phyloP scores from a whole-genome alignment of 2,329 filamentous ascomycete species.

The Berkeleyomyces rouxiae region DNA sequence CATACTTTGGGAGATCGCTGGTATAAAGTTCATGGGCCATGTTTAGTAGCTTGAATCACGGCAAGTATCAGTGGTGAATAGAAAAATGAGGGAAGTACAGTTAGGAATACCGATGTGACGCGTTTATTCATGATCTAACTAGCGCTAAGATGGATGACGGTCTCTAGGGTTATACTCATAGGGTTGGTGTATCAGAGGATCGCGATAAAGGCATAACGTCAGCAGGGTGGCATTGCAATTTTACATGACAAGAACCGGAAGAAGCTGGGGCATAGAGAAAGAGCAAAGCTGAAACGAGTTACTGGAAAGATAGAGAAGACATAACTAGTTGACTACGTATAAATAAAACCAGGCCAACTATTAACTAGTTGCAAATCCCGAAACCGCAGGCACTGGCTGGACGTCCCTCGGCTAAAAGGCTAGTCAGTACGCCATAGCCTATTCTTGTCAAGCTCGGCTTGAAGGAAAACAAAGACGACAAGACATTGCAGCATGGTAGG shows the following conservation, averaged over 20 bases:
- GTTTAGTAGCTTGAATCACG: background rate
- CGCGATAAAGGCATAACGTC: too few species aligned
- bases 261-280: too few species aligned
- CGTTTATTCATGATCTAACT: too few species aligned
- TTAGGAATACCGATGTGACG: background rate
- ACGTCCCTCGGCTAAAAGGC: background rate
- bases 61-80: background rate
- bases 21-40: background rate
- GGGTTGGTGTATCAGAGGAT: too few species aligned
- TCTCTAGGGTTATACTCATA: too few species aligned
- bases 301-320: too few species aligned
- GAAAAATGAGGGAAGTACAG: background rate
- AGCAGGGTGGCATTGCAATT: too few species aligned
- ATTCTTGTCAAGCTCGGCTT: background rate
- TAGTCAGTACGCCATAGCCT: background rate
- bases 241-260: too few species aligned
- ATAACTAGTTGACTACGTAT: too few species aligned
- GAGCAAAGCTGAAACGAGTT: too few species aligned
- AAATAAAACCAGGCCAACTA: background rate
- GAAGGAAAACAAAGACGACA: background rate
- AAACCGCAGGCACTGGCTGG: background rate
- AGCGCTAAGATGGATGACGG: too few species aligned
- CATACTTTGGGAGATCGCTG: background rate
- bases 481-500: background rate
- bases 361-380: background rate